Evolutionary conservation across 2,329 filamentous ascomycete genomes (phyloP).

Genomic region (Cladophialophora yegresii): DNA sequence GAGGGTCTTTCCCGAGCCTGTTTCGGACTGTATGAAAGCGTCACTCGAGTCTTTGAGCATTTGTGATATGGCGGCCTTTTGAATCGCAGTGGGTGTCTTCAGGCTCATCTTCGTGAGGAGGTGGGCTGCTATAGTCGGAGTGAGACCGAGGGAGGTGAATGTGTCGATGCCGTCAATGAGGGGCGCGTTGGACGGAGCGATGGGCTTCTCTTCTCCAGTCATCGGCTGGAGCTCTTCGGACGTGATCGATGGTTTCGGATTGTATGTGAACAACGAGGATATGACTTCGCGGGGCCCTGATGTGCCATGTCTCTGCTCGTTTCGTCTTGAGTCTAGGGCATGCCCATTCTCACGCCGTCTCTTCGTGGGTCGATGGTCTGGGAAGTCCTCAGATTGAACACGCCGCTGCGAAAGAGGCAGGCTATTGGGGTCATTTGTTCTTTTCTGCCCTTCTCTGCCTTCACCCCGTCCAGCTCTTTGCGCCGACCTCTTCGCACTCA

Average conservation of each 20-base stretch:
- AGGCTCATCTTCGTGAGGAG: slow-evolving; percentile 81
- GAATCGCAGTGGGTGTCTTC: slow-evolving; percentile 90
- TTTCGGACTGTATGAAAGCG: slow-evolving; percentile 95
- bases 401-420: slow-evolving; percentile 18
- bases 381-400: slow-evolving; percentile 41
- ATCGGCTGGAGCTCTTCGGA: slow-evolving; percentile 42
- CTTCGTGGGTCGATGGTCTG: slow-evolving; percentile 43
- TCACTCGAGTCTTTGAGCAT: slow-evolving; percentile 79
- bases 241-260: slow-evolving; percentile 66
- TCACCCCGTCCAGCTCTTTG: slow-evolving; percentile 43
- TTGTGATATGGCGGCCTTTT: slow-evolving; percentile 82
- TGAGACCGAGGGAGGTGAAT: slow-evolving; percentile 83
- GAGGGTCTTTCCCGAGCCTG: slow-evolving; percentile 94
- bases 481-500: slow-evolving; percentile 72
- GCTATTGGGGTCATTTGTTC: slow-evolving; percentile 20
- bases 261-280: slow-evolving; percentile 89
- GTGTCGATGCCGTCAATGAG: slow-evolving; percentile 79
- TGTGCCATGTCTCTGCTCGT: slow-evolving; percentile 15
- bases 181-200: slow-evolving; percentile 86
- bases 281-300: slow-evolving; percentile 63
- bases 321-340: slow-evolving; percentile 35
- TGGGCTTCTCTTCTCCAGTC: slow-evolving; percentile 50
- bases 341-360: slow-evolving; percentile 47
- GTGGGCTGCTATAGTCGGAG: slow-evolving; percentile 76
- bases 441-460: slow-evolving; percentile 45